Percentiles rank a stretch among this genome's conserved stretches.
phyloP scores from a whole-genome alignment of 1,284 basidiomycete genomes.

The Fomitopsis palustris region DNA sequence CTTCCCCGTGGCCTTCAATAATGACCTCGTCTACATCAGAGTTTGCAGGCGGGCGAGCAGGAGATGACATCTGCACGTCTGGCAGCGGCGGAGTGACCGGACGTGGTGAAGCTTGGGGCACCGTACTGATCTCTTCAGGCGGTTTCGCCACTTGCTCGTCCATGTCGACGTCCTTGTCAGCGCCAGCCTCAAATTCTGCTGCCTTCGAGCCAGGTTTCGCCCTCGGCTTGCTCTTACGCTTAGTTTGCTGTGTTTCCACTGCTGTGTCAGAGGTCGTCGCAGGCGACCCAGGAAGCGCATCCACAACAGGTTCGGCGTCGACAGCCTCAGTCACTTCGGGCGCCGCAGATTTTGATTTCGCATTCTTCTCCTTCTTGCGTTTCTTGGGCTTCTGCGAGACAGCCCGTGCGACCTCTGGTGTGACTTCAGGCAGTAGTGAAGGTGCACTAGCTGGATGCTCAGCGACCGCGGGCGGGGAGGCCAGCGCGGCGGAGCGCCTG shows the following conservation, averaged over 20 bases:
- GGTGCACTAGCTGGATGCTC: not conserved
- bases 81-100: not conserved
- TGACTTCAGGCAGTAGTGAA: not conserved
- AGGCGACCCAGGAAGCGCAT: not conserved
- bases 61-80: not conserved
- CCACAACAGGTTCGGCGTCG: not conserved
- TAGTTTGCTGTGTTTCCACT: not conserved
- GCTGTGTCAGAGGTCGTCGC: not conserved
- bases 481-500: not conserved
- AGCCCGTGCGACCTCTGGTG: not conserved
- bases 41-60: conserved; percentile 20
- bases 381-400: not conserved
- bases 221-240: conserved; percentile 8
- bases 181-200: not conserved
- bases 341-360: not conserved
- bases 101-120: not conserved
- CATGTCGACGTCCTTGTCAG: not conserved
- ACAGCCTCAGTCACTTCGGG: not conserved
- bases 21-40: conserved; percentile 28
- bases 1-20: conserved; percentile 26
- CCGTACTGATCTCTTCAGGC: no score
- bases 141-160: no score
- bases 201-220: not conserved
- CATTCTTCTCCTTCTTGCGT: not conserved
- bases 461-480: not conserved